phyloP scores from a whole-genome alignment of 805 yeast genomes.

The Diddensiella caesifluorescens region DNA sequence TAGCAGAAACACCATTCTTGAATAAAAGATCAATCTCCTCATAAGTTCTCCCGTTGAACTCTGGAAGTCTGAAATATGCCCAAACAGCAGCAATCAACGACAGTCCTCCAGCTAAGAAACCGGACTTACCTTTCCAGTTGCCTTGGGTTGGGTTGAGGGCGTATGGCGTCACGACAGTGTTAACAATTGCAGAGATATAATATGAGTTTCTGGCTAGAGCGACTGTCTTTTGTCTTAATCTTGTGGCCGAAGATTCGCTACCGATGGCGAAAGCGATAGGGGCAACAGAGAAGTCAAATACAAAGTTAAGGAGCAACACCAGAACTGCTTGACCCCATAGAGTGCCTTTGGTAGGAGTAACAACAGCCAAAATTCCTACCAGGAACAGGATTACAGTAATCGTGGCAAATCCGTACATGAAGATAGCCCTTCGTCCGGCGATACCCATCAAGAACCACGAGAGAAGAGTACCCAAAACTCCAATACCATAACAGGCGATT shows the following conservation, averaged over 20 bases:
- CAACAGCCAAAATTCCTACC: conserved; percentile 37
- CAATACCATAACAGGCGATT: conserved; percentile 43
- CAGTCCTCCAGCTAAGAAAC: conserved; percentile 41
- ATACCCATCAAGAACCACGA: conserved; percentile 21
- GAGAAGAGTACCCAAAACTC: conserved; percentile 38
- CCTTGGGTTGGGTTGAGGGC: conserved; percentile 42
- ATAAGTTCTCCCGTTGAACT: conserved; percentile 49
- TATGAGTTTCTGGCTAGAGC: conserved; percentile 36
- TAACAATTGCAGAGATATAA: conserved; percentile 21
- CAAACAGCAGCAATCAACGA: conserved; percentile 33
- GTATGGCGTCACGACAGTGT: conserved; percentile 25
- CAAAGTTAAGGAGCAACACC: conserved; percentile 40
- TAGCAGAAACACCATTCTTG: conserved; percentile 28
- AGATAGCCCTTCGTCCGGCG: conserved; percentile 24
- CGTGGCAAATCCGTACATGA: conserved; percentile 33
- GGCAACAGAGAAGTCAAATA: conserved; percentile 41
- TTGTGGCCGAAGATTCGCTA: conserved; percentile 39
- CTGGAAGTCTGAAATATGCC: conserved; percentile 50
- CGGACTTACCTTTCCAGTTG: conserved; percentile 46
- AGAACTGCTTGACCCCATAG: conserved; percentile 38
- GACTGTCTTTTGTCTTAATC: conserved; percentile 40
- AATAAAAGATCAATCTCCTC: conserved; percentile 54
- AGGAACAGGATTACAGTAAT: conserved; percentile 37
- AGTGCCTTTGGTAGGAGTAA: conserved; percentile 19
- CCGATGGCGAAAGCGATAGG: conserved; percentile 40